Evolutionary conservation across 257 asterid genomes (phyloP), one percentile per base, ranked within the genome.

Genomic region (Solanum ossicruentum): DNA sequence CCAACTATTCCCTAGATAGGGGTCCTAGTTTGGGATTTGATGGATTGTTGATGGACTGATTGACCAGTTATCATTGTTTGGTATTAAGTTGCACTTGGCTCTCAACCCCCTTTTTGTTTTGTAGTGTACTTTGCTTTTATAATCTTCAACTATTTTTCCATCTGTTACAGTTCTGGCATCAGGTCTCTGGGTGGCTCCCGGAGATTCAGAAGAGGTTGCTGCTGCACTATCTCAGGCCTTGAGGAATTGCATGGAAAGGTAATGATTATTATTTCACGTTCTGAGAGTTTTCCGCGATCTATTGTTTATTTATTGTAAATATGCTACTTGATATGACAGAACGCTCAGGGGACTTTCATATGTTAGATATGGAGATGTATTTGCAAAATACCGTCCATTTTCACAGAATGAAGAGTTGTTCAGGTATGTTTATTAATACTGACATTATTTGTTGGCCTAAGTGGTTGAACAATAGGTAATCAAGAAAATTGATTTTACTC

Each of bases 181-280:
- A 87, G 99, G 98, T 89, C 93, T 95, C 85, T 97, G 99, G 98
- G 92, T 97, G 89, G 95, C 99, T 82, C 99, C 99, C 72, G 99
- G 99, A 58, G 99, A 97, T 88, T 94, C 99, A 12, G 98, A 97
- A 91, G 99, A 95, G 93, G 95, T 97, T 89, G 94, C 97, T 55
- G 91, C 94, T 87, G 98, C 99, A 79, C 87, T 97, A 81, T 93
- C 98, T n/a, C 99, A 97, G 91, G 98, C 99, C 84, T 88, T 97
- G 60, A 91, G 96, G 90, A 97, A 95, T 88, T 92, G 93, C 88
- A 88, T 97, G 60, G 99, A 95, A 90, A 94, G 98, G 99, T 97
- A 66, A 82, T 54, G 57, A 23, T 57, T 82, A 77, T 80, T 85
- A 82, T 80, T 86, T 65, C 78, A 88, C 81, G 23, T 80, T 55